phyloP scores from a whole-genome alignment of 1,139 yeast genomes.

The Barnettozyma hawaiiensis region DNA sequence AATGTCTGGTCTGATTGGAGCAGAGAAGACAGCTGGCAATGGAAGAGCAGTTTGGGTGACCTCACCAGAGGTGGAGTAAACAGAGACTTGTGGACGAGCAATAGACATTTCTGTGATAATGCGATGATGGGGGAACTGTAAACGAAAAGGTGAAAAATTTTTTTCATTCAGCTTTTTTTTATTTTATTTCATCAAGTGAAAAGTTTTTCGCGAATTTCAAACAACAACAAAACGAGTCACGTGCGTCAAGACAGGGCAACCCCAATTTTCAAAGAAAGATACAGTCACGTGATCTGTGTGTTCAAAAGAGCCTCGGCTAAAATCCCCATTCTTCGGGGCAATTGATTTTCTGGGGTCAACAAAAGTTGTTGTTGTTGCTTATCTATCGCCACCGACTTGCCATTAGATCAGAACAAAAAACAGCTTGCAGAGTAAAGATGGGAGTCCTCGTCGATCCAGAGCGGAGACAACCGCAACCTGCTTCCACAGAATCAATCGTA shows the following conservation, averaged over 20 bases:
- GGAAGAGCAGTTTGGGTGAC: conserved; percentile 80
- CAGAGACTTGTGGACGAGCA: conserved; percentile 96
- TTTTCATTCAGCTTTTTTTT: conserved; percentile 5
- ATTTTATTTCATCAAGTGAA: neutral
- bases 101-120: conserved; percentile 24
- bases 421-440: neutral
- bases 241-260: neutral
- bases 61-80: conserved; percentile 84
- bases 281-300: no score
- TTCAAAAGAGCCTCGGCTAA: neutral
- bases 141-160: conserved; percentile 14
- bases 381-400: no score
- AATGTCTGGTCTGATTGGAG: conserved; percentile 99
- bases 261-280: no score
- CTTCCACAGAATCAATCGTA: conserved; percentile 1
- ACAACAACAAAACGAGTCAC: neutral
- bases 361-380: no score
- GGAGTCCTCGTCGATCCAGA: neutral
- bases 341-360: no score
- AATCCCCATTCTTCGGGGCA: no score
- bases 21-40: conserved; percentile 97
- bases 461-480: neutral
- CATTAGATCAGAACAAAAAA: no score
- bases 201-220: conserved; percentile 1
- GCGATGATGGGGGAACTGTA: conserved; percentile 12